Evolutionary conservation across 1,284 basidiomycete species (phyloP), one percentile per base, ranked within the genome.

Genomic region (Quambalaria eucalypti): DNA sequence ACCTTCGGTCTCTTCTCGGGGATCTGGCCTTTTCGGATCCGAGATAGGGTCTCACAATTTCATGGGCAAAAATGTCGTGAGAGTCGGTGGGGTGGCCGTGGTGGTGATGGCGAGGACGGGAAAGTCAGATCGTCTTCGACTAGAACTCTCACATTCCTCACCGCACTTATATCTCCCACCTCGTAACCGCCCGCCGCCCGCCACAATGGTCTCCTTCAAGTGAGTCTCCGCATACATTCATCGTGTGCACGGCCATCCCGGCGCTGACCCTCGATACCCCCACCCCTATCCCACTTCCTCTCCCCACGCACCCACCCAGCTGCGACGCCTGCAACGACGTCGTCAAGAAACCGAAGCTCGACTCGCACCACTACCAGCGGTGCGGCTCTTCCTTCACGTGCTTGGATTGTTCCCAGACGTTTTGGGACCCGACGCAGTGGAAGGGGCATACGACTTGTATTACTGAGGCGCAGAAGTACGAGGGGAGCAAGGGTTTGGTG

Each of bases 261-360:
- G 9, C 31, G 31, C 9, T 36, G n/a, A 9, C n/a, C 9, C 31
- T 19, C 36, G 4, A 14, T 50, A n/a, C 23, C 19, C 12, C 23
- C 4, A 12, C 14, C 9, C 16, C 48, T 26, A 8, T 21, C 25
- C 36, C 40, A 5, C 2, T 26, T n/a, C 6, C 36, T 23, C 28
- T 12, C 39, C 19, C n/a, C 4, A 70, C 73, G 68, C 65, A 70
- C 10, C 71, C 68, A 9, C 72, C 73, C 65, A 68, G 65, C 54
- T 75, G 73, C 58, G 68, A 75, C 38, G 64, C 62, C 33, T 75
- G 73, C 52, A 67, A 65, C 50, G 73, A 75, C 33, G 66, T 71
- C 1, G 68, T 75, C 57, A 75, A 75, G 59, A 75, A 75, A 57
- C 73, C 73, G 4, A 75, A 75, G 52, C 68, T 75, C 10, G 62